A percentile compares a stretch with the other conserved stretches of the same genome.
phyloP scores from a whole-genome alignment of 345 rosid genomes.

The Barbarea vulgaris region DNA sequence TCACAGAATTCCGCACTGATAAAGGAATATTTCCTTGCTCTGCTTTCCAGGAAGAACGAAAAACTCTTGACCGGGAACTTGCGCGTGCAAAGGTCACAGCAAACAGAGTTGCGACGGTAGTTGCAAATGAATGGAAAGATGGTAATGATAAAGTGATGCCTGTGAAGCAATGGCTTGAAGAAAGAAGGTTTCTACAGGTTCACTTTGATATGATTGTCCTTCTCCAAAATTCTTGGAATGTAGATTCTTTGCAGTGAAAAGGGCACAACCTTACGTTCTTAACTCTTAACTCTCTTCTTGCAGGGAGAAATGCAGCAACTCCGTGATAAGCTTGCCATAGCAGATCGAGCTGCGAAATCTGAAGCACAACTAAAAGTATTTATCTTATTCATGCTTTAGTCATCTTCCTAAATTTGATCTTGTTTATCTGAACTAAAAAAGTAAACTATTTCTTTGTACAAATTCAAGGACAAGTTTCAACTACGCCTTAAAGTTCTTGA shows the following conservation, averaged over 20 bases:
- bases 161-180: conserved; percentile 99
- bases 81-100: conserved; percentile 99
- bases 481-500: conserved; percentile 91
- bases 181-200: conserved; percentile 94
- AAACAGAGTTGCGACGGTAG: conserved; percentile 93
- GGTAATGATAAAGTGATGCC: conserved; percentile 99
- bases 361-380: conserved; percentile 93
- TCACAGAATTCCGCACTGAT: background rate
- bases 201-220: conserved; percentile 9
- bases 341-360: conserved; percentile 88
- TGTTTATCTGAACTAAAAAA: background rate
- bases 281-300: conserved; percentile 28
- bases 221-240: conserved; percentile 17
- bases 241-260: background rate
- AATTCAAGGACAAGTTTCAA: conserved; percentile 79
- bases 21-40: conserved; percentile 1
- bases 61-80: conserved; percentile 94
- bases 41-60: conserved; percentile 75
- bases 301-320: conserved; percentile 99
- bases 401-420: background rate
- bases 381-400: background rate
- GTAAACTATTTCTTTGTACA: background rate
- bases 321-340: conserved; percentile 82
- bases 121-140: conserved; percentile 99
- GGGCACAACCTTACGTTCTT: background rate